Evolutionary conservation across 129 eudicot genomes (phyloP).

Genomic region (Centrapalus pauciflorus): DNA sequence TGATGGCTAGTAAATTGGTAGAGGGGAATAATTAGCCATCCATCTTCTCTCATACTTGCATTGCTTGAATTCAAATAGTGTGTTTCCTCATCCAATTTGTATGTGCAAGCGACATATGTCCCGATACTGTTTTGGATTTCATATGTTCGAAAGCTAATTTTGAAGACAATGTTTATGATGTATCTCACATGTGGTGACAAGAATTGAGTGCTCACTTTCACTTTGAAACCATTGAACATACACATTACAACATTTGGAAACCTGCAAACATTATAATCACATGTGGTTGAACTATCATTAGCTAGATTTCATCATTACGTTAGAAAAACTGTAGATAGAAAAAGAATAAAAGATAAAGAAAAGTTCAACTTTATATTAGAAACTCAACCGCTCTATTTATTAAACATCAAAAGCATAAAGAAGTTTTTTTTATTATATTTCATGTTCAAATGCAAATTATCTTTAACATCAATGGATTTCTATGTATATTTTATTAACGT

Average conservation of each 20-base stretch:
- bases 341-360: too few species aligned
- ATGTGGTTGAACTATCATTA: background rate
- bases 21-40: constrained; percentile 9
- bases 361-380: too few species aligned
- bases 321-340: too few species aligned
- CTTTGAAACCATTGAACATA: constrained; percentile 5
- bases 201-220: constrained; percentile 10
- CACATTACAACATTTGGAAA: background rate
- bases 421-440: background rate
- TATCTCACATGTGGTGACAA: constrained; percentile 11
- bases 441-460: too few species aligned
- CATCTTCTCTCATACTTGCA: constrained; percentile 15
- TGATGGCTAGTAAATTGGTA: constrained; percentile 8
- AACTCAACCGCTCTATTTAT: too few species aligned
- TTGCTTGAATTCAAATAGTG: background rate
- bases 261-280: background rate
- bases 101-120: constrained; percentile 11
- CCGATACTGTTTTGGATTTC: background rate
- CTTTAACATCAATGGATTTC: too few species aligned
- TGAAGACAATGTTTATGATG: constrained; percentile 8
- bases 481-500: too few species aligned
- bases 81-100: constrained; percentile 11
- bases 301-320: too few species aligned
- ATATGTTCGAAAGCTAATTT: background rate
- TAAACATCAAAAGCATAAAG: background rate